Percentiles rank a stretch among this genome's conserved stretches.
These are phyloP conservation scores for Pythium coloratum DNA, from an alignment of 352 stramenopile genomes.

Conservation along the genomic window DNA sequence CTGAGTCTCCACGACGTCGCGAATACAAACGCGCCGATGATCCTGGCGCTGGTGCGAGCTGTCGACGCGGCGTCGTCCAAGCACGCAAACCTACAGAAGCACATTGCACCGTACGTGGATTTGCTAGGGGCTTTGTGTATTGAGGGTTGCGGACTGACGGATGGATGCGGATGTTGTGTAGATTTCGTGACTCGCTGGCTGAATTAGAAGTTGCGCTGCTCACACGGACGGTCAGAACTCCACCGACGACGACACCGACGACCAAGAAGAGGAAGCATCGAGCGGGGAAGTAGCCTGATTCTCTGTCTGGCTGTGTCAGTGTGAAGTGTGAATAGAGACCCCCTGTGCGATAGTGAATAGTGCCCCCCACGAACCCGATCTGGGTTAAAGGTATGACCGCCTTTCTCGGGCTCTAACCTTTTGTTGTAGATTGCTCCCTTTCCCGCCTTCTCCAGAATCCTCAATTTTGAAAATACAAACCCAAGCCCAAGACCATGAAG, in stretches of 20 bases:
- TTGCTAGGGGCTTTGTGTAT: neutral
- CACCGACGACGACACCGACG: neutral
- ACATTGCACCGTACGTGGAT: constrained; percentile 21
- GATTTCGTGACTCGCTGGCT: constrained; percentile 25
- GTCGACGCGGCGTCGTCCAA: constrained; percentile 21
- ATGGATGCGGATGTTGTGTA: neutral
- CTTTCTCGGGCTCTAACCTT: too few species aligned
- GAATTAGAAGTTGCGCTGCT: constrained; percentile 25
- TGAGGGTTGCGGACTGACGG: neutral
- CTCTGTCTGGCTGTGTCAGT: neutral
- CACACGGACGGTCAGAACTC: neutral
- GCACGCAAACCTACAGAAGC: constrained; percentile 23
- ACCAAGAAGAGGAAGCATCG: constrained; percentile 14
- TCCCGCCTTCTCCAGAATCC: too few species aligned
- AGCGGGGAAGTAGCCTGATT: neutral
- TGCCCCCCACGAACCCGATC: too few species aligned
- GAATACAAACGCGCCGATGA: constrained; percentile 9
- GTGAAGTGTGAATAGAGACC: neutral
- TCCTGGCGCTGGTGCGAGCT: constrained; percentile 24
- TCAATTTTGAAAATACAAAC: too few species aligned
- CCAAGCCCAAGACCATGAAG: too few species aligned
- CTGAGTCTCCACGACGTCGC: constrained; percentile 23
- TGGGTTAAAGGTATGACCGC: too few species aligned
- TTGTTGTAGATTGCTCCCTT: too few species aligned
- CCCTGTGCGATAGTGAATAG: too few species aligned